phyloP scores from a whole-genome alignment of 176 grass and related monocot genomes.

The barley (Hordeum vulgare) region MorexV3_pseudomolecules_assembly NC_058519.1:553209317-553209816 shows the following conservation, averaged over 20 bases:
- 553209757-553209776: background rate
- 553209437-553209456: conserved; percentile 80
- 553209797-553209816: conserved; percentile 21
- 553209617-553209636: conserved; percentile 74
- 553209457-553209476: conserved; percentile 85
- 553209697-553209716: conserved; percentile 78
- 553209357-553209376: conserved; percentile 40
- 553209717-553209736: background rate
- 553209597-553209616: conserved; percentile 44
- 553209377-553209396: conserved; percentile 88
- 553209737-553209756: background rate
- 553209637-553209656: conserved; percentile 81
- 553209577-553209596: conserved; percentile 68
- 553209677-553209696: conserved; percentile 83
- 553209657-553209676: conserved; percentile 85
- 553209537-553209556: conserved; percentile 82
- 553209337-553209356: background rate
- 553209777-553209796: conserved; percentile 21
- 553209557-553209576: conserved; percentile 87
- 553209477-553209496: conserved; percentile 79
- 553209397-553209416: conserved; percentile 68
- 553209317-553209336: background rate
- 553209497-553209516: conserved; percentile 81
- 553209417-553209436: conserved; percentile 89
- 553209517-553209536: conserved; percentile 87